A percentile compares a stretch with the other conserved stretches of the same genome.
These are phyloP conservation scores for Chrysoporthe austroafricana DNA, from an alignment of 2,329 filamentous ascomycete genomes.

Conservation along the genomic window DNA sequence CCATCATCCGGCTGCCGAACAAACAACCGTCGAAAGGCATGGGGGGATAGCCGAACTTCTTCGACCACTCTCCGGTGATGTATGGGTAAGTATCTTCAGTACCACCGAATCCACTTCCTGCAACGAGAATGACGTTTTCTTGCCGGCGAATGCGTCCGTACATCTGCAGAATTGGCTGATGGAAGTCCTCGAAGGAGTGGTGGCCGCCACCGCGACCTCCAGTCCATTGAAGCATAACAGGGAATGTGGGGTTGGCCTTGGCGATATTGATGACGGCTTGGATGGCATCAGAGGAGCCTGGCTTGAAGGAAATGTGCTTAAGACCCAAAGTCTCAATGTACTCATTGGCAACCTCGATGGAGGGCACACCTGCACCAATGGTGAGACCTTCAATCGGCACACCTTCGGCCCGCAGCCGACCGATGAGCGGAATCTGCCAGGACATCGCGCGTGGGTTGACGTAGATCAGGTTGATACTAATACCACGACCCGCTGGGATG, in stretches of 20 bases:
- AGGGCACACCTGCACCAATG: constrained; percentile 91
- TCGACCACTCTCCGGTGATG: constrained; percentile 87
- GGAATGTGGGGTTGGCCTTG: constrained; percentile 90
- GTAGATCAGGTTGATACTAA: constrained; percentile 89
- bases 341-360: constrained; percentile 88
- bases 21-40: constrained; percentile 95
- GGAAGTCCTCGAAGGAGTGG: constrained; percentile 95
- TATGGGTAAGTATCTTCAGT: constrained; percentile 92
- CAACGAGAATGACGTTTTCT: constrained; percentile 85
- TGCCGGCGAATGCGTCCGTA: constrained; percentile 85
- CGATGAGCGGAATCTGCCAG: constrained; percentile 89
- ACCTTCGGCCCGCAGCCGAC: constrained; percentile 78
- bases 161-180: constrained; percentile 88
- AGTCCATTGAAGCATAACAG: constrained; percentile 93
- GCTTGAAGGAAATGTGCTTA: constrained; percentile 95
- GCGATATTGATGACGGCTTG: constrained; percentile 91
- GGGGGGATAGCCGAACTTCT: constrained; percentile 80
- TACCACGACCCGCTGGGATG: constrained; percentile 84
- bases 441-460: constrained; percentile 87
- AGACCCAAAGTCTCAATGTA: constrained; percentile 92
- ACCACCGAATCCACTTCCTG: constrained; percentile 89
- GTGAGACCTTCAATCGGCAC: constrained; percentile 90
- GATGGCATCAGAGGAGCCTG: constrained; percentile 85
- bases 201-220: constrained; percentile 92
- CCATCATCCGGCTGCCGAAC: constrained; percentile 94